A percentile compares a stretch with the other conserved stretches of the same genome.
Conservation (phyloP, 352 stramenopile genomes). For the Hyaloperonospora arabidopsidis region DNA sequence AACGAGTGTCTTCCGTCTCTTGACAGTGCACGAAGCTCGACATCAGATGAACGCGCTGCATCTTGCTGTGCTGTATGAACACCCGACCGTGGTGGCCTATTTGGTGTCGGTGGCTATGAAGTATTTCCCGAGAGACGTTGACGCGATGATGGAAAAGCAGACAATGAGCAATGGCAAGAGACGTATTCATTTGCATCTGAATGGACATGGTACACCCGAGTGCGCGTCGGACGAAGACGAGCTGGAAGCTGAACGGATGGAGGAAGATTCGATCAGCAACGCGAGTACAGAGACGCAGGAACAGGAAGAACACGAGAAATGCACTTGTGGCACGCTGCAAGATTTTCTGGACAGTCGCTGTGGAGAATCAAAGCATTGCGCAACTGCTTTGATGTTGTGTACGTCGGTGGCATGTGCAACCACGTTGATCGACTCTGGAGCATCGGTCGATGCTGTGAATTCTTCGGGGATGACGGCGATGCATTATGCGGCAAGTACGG, state of each 20-base stretch:
- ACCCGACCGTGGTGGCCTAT: slow-evolving; percentile 53
- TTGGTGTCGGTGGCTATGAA: slow-evolving; percentile 39
- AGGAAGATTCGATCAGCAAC: slow-evolving; percentile 22
- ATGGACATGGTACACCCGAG: slow-evolving; percentile 8
- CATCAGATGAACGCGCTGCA: slow-evolving; percentile 75
- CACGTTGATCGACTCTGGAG: slow-evolving; percentile 49
- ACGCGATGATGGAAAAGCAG: slow-evolving; percentile 3
- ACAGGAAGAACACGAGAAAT: slow-evolving; percentile 13
- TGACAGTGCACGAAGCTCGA: slow-evolving; percentile 56
- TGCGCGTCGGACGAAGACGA: slow-evolving; percentile 11
- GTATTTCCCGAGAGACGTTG: slow-evolving; percentile 28
- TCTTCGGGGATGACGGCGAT: slow-evolving; percentile 75
- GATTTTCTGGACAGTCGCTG: slow-evolving; percentile 46
- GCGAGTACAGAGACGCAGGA: slow-evolving; percentile 23
- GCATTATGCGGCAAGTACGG: slow-evolving; percentile 74
- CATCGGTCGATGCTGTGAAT: slow-evolving; percentile 44
- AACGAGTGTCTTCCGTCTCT: slow-evolving; percentile 36
- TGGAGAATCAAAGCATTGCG: slow-evolving; percentile 60
- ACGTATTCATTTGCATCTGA: slow-evolving; percentile 11
- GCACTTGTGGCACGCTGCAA: slow-evolving; percentile 21
- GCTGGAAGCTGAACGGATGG: slow-evolving; percentile 9
- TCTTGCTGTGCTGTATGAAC: slow-evolving; percentile 68
- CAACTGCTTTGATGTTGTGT: slow-evolving; percentile 68
- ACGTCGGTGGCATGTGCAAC: slow-evolving; percentile 57
- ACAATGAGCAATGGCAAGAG: slow-evolving; percentile 1